Conservation (phyloP, 805 yeast species). For the Hanseniaspora hatyaiensis region DNA sequence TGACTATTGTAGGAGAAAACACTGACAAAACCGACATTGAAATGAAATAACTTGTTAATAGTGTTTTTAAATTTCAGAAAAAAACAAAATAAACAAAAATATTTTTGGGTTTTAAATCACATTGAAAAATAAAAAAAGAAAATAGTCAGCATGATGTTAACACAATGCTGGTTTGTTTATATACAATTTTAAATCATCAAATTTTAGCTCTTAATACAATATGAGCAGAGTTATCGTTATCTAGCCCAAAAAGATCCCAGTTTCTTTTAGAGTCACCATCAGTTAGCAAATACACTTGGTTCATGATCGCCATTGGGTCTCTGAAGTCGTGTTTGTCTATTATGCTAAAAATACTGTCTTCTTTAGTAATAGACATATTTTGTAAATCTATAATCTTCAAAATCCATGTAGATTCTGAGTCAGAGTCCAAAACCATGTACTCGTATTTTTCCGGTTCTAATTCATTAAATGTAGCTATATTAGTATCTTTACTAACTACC, state of each 20-base stretch:
- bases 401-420: constrained; percentile 6
- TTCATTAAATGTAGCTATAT: not conserved
- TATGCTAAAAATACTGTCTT: constrained; percentile 4
- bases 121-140: too few relatives aligned
- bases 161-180: too few relatives aligned
- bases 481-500: too few relatives aligned
- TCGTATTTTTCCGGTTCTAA: constrained; percentile 13
- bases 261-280: not conserved
- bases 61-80: not conserved
- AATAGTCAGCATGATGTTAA: too few relatives aligned
- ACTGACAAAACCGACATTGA: constrained; percentile 4
- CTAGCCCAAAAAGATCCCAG: constrained; percentile 4
- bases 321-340: constrained; percentile 11
- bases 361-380: not conserved
- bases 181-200: not conserved
- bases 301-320: constrained; percentile 10
- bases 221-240: not conserved
- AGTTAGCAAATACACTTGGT: not conserved
- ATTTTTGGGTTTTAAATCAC: not conserved
- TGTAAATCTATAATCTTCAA: constrained; percentile 10
- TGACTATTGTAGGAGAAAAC: constrained; percentile 18
- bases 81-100: not conserved
- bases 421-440: constrained; percentile 13
- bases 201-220: not conserved
- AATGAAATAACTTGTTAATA: constrained; percentile 6